Percentiles rank a stretch among this genome's conserved stretches.
These are phyloP conservation scores for Aspergillus pseudonomiae DNA, from an alignment of 2,329 filamentous ascomycete species.

Conservation along the genomic window DNA sequence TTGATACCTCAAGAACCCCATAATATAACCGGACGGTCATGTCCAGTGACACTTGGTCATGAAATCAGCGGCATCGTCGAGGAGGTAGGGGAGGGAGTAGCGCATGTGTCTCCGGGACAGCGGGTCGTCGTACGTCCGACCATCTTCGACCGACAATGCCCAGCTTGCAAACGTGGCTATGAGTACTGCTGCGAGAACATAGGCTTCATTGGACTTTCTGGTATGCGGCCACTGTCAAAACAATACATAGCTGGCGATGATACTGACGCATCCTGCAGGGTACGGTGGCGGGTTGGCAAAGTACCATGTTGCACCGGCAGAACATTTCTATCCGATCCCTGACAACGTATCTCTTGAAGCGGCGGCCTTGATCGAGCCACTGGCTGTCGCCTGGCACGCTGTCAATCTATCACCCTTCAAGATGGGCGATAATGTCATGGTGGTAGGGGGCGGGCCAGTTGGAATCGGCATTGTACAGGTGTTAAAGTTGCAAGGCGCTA, in stretches of 20 bases:
- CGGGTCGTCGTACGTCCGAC: slow-evolving; percentile 62
- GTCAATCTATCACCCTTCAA: slow-evolving; percentile 54
- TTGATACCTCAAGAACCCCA: slow-evolving; percentile 59
- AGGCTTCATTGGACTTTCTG: slow-evolving; percentile 57
- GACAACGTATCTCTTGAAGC: slow-evolving; percentile 46
- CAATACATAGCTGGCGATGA: no score
- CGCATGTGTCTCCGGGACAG: slow-evolving; percentile 45
- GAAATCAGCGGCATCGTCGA: slow-evolving; percentile 65
- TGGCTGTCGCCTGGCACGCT: slow-evolving; percentile 68
- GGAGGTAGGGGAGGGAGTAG: slow-evolving; percentile 58
- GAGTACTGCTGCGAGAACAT: slow-evolving; percentile 64
- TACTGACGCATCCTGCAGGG: slow-evolving; percentile 16
- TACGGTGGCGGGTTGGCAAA: slow-evolving; percentile 34
- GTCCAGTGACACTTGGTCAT: slow-evolving; percentile 66
- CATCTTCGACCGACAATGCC: slow-evolving; percentile 22
- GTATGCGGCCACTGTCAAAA: slow-evolving; percentile 17
- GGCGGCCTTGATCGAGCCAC: slow-evolving; percentile 62
- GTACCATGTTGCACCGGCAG: slow-evolving; percentile 29
- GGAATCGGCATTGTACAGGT: slow-evolving; percentile 63
- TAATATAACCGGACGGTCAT: slow-evolving; percentile 58
- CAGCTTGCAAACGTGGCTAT: slow-evolving; percentile 57
- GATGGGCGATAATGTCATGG: slow-evolving; percentile 52
- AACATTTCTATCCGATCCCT: slow-evolving; percentile 30
- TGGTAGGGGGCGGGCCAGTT: slow-evolving; percentile 66
- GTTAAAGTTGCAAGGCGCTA: slow-evolving; percentile 57